Evolutionary conservation across 2,329 filamentous ascomycete genomes (phyloP).

Genomic region (Paecilomyces sp.): DNA sequence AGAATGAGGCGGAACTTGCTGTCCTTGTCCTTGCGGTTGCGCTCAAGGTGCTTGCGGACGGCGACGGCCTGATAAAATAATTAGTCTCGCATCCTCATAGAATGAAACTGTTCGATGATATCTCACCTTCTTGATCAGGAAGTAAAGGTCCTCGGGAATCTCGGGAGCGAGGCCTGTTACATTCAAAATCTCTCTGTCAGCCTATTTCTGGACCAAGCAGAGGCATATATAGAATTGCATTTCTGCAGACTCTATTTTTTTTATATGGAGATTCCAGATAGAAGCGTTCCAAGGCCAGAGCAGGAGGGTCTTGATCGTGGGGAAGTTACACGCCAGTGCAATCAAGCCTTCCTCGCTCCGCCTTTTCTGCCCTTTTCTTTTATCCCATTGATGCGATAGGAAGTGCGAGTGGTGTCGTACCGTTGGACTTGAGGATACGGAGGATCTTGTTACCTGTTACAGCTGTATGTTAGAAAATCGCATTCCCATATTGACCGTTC

Average conservation of each 20-base stretch:
- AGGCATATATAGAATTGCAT: constrained; percentile 53
- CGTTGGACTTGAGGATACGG: constrained; percentile 93
- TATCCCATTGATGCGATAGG: constrained; percentile 16
- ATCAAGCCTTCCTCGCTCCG: not conserved
- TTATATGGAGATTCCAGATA: not conserved
- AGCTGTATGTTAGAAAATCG: constrained; percentile 32
- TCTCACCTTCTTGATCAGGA: constrained; percentile 98
- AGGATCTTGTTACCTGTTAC: constrained; percentile 94
- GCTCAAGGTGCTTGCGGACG: constrained; percentile 99
- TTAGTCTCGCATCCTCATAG: not conserved
- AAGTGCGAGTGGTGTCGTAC: constrained; percentile 53
- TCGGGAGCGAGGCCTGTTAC: constrained; percentile 91
- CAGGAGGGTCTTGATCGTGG: not conserved
- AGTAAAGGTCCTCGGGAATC: constrained; percentile 99
- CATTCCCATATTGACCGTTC: not conserved
- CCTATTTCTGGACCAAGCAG: constrained; percentile 69
- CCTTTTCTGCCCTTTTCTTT: constrained; percentile 8
- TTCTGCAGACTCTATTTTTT: constrained; percentile 15
- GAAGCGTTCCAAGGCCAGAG: not conserved
- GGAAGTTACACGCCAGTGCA: not conserved
- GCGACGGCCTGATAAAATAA: constrained; percentile 64
- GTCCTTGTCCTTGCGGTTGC: constrained; percentile 99
- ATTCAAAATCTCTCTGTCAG: constrained; percentile 80
- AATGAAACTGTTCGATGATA: not conserved
- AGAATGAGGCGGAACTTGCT: constrained; percentile 99